These are phyloP conservation scores for Erodium trifolium DNA, from an alignment of 441 rosid genomes.

Conservation along the genomic window DNA sequence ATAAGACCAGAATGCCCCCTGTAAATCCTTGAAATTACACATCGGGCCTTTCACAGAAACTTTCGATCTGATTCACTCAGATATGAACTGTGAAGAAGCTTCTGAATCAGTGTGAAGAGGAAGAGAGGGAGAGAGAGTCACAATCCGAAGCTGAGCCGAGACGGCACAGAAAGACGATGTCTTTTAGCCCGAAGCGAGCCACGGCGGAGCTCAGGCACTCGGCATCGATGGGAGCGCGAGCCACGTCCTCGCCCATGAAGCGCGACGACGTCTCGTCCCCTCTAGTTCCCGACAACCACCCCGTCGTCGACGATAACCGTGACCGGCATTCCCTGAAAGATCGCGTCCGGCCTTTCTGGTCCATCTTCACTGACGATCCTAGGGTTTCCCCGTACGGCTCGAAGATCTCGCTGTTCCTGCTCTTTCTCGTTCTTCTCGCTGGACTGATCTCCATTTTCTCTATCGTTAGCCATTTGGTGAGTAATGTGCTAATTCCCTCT, in stretches of 20 bases:
- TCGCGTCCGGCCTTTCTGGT: not conserved
- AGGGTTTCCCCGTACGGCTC: not conserved
- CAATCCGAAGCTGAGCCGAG: no score
- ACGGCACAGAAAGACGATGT: conserved; percentile 29
- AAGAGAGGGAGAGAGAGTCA: not conserved
- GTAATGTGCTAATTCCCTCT: not conserved
- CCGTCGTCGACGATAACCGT: not conserved
- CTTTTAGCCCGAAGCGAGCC: conserved; percentile 77
- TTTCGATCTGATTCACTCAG: not conserved
- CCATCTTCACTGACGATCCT: not conserved
- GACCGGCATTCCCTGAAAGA: not conserved
- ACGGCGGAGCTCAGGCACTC: conserved; percentile 95
- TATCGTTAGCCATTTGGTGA: not conserved
- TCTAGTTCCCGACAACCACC: not conserved
- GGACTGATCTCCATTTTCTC: not conserved
- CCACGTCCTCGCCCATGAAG: conserved; percentile 28
- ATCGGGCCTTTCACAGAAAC: not conserved
- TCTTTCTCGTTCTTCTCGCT: not conserved
- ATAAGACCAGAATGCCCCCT: not conserved
- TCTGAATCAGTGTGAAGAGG: not conserved
- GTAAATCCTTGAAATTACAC: not conserved
- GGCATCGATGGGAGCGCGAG: conserved; percentile 71
- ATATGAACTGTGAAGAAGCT: not conserved
- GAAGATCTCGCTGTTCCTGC: not conserved
- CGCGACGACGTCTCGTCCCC: not conserved